phyloP scores from a whole-genome alignment of 2,329 filamentous ascomycete species.

The Leptographium procerum region DNA sequence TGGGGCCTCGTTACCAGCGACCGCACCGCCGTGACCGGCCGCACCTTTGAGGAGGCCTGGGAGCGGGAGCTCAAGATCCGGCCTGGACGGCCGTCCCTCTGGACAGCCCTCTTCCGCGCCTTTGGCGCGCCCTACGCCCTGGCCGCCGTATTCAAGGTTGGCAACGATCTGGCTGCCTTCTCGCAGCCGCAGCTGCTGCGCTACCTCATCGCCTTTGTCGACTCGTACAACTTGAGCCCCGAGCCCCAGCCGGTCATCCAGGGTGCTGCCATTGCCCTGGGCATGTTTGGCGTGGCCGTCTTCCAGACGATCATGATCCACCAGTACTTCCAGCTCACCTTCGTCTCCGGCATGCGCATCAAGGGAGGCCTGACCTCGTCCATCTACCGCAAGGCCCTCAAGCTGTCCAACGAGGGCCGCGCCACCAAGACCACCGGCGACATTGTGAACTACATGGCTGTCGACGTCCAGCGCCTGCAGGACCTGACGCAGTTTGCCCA shows the following conservation, averaged over 20 bases:
- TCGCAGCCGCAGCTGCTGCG: constrained; percentile 83
- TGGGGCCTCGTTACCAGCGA: constrained; percentile 82
- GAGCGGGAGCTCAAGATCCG: constrained; percentile 54
- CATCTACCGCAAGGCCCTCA: constrained; percentile 86
- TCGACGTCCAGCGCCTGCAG: constrained; percentile 89
- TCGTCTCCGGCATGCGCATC: constrained; percentile 93
- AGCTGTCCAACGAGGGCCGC: constrained; percentile 85
- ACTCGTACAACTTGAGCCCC: constrained; percentile 53
- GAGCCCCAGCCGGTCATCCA: constrained; percentile 66
- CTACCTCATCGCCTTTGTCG: constrained; percentile 71
- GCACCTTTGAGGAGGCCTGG: constrained; percentile 66
- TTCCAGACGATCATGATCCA: constrained; percentile 84
- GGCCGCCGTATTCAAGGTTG: constrained; percentile 77
- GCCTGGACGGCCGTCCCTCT: constrained; percentile 64
- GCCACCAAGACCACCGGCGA: constrained; percentile 86
- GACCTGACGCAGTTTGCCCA: constrained; percentile 93
- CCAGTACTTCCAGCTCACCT: constrained; percentile 93
- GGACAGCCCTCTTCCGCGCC: constrained; percentile 72
- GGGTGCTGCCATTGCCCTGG: constrained; percentile 76
- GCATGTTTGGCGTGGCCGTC: constrained; percentile 82
- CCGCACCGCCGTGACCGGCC: constrained; percentile 62
- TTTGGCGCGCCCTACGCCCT: constrained; percentile 78
- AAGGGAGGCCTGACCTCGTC: constrained; percentile 81
- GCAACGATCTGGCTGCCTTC: constrained; percentile 78
- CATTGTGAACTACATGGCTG: constrained; percentile 99